Base-by-base conservation (phyloP, 2,329 filamentous ascomycete genomes). In the Ophiostoma populinum region DNA sequence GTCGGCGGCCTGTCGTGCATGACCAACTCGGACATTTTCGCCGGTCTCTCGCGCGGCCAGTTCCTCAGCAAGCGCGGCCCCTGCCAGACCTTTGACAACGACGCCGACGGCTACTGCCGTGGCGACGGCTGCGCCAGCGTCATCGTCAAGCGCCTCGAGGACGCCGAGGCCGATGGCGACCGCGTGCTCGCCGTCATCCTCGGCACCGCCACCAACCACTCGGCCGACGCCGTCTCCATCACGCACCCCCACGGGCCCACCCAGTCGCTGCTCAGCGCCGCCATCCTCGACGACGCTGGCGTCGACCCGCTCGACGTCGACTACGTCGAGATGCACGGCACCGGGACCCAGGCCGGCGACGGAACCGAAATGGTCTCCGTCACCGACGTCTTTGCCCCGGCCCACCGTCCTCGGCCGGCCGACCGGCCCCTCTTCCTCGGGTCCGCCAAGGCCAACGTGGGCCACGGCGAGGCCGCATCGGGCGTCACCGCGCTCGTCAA, bases 251-350 rank as follows among this genome's bases (percentile, higher is more conserved):
- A 90, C 51, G 78, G 72, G 4, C 76, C 71, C 11, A 77, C 79
- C 0, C 83, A 92, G 52, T 71, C 79, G 10, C 61, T 67, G 32
- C 58, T 90, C 9, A 87, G 78, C 47, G 67, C 69, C 37, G 63
- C 70, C 25, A 73, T 90, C 19, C 62, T 90, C 1, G 67, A 76
- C 32, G 69, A 80, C 28, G 75, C 80, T 27, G 75, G 77, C 39
- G 66, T 90, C 16, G 75, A 86, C 47, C 77, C 81, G 2, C 65
- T 73, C 34, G 78, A 86, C 42, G 67, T 92, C 32, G 74, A 74
- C 53, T 92, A 87, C 48, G 75, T 92, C 7, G 83, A 92, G 55
- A 83, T 90, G 75, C 82, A 92, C 52, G 83, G 80, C 11, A 92
- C 83, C 3, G 83, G 83, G 21, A 92, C 81, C 0, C 80, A 90